Evolutionary conservation across 2,329 filamentous ascomycete genomes (phyloP).

Genomic region (Calonectria naviculata): DNA sequence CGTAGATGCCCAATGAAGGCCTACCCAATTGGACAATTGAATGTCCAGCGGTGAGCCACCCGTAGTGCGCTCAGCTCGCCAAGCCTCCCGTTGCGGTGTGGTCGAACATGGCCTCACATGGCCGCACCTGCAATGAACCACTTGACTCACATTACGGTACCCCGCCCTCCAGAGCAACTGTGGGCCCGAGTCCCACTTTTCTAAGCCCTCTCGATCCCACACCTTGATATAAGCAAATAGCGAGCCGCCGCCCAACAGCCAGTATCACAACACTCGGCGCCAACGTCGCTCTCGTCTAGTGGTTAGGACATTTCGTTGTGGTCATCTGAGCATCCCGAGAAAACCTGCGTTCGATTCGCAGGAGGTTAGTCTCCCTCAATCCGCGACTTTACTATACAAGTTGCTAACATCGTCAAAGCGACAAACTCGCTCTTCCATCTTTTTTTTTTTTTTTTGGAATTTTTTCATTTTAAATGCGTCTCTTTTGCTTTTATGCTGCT

Average conservation of each 20-base stretch:
- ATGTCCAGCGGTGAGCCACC: conserved; percentile 6
- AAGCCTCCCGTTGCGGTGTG: conserved; percentile 10
- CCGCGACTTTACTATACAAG: not conserved
- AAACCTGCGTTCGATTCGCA: conserved; percentile 45
- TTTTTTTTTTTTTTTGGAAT: not conserved
- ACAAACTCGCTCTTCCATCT: not conserved
- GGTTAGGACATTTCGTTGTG: conserved; percentile 46
- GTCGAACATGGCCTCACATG: conserved; percentile 1
- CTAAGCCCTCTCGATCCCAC: not conserved
- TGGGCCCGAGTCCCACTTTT: not conserved
- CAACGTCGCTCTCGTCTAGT: conserved; percentile 42
- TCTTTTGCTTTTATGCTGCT: no score
- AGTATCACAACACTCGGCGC: not conserved
- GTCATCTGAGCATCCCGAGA: conserved; percentile 26
- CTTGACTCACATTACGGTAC: conserved; percentile 5
- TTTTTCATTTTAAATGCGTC: not conserved
- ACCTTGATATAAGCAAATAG: not conserved
- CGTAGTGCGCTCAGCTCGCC: not conserved
- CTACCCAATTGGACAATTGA: conserved; percentile 3
- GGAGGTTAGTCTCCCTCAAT: not conserved
- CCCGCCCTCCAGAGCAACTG: not conserved
- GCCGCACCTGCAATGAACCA: not conserved
- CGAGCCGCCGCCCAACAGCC: not conserved
- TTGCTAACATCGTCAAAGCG: not conserved
- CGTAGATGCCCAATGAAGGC: not conserved